Conservation (phyloP, 2,329 filamentous ascomycete species). For the Claviceps sp. region DNA sequence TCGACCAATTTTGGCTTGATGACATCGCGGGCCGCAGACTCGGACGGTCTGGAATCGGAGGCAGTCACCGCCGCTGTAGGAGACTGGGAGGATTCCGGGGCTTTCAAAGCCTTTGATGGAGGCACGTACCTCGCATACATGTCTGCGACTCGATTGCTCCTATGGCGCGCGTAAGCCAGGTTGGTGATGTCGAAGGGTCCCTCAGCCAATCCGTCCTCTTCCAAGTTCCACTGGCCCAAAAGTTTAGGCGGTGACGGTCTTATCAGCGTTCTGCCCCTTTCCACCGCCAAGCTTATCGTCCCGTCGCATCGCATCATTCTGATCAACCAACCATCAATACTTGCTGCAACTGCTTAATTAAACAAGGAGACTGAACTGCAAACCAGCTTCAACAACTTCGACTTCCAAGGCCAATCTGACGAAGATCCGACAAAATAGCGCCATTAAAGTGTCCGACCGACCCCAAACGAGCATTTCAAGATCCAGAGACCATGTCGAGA, state of each 20-base stretch:
- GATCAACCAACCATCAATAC: background rate
- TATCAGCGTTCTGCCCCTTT: conserved; percentile 24
- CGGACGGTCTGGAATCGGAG: conserved; percentile 1
- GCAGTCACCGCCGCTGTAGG: background rate
- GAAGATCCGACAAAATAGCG: no score
- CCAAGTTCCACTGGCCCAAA: conserved; percentile 16
- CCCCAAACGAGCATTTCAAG: no score
- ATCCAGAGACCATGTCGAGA: background rate
- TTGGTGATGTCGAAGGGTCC: background rate
- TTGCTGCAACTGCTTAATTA: background rate
- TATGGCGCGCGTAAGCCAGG: background rate
- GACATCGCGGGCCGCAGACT: background rate
- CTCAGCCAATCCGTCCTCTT: background rate
- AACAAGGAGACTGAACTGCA: no score
- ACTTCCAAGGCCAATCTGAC: background rate
- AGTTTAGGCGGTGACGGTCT: conserved; percentile 20
- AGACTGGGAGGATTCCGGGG: conserved; percentile 3
- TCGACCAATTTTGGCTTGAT: conserved; percentile 6
- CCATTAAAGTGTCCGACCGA: no score
- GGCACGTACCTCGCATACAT: conserved; percentile 34
- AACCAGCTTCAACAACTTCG: no score
- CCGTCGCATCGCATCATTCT: no score
- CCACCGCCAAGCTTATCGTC: conserved; percentile 23
- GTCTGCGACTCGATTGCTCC: conserved; percentile 1
- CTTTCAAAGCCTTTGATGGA: conserved; percentile 14